phyloP scores from a whole-genome alignment of 1,139 yeast species.

The Zygosaccharomyces sapae region DNA sequence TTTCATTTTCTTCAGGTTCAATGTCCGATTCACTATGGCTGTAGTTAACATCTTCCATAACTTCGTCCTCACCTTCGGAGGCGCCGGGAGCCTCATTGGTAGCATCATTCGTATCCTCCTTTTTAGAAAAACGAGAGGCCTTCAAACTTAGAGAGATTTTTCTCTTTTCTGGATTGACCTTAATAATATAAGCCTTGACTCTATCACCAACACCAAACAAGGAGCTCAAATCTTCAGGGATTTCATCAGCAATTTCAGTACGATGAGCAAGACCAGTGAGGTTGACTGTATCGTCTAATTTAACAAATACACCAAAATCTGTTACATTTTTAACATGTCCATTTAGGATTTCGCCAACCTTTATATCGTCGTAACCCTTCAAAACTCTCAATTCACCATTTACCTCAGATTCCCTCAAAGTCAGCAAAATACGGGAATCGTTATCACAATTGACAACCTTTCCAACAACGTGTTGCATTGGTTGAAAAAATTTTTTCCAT shows the following conservation, averaged over 20 bases:
- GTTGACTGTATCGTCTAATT: constrained; percentile 67
- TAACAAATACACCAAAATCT: constrained; percentile 88
- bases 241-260: constrained; percentile 74
- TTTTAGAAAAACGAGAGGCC: constrained; percentile 72
- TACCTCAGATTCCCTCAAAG: constrained; percentile 78
- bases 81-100: constrained; percentile 33
- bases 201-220: constrained; percentile 85
- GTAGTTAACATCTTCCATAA: constrained; percentile 28
- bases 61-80: constrained; percentile 27
- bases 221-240: constrained; percentile 48
- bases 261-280: constrained; percentile 86
- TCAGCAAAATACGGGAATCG: constrained; percentile 64
- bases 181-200: constrained; percentile 76
- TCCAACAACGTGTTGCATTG: constrained; percentile 72
- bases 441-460: constrained; percentile 62
- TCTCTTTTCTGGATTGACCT: constrained; percentile 58
- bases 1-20: constrained; percentile 23
- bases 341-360: constrained; percentile 65
- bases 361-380: constrained; percentile 60
- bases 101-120: constrained; percentile 37
- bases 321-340: constrained; percentile 78
- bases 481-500: constrained; percentile 75
- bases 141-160: constrained; percentile 88
- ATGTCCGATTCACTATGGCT: constrained; percentile 22
- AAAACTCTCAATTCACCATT: constrained; percentile 58